A percentile compares a stretch with the other conserved stretches of the same genome.
phyloP scores from a whole-genome alignment of 352 stramenopile species.

The Globisporangium paddicum region DNA sequence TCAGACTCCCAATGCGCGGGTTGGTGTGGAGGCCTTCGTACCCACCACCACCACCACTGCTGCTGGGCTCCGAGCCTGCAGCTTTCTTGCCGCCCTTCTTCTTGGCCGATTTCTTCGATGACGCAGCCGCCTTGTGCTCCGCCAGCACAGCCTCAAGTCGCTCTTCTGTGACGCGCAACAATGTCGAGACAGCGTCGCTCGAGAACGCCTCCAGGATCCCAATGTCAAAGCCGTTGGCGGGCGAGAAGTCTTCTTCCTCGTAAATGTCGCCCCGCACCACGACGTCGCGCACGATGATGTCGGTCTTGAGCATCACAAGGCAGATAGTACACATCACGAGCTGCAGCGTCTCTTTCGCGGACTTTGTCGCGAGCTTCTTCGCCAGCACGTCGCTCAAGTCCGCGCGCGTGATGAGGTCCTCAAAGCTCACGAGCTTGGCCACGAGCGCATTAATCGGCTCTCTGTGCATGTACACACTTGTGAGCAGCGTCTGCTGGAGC shows the following conservation, averaged over 20 bases:
- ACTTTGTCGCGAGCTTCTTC: constrained; percentile 23
- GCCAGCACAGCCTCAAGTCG: constrained; percentile 35
- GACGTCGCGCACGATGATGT: constrained; percentile 72
- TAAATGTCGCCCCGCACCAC: constrained; percentile 93
- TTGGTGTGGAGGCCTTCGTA: constrained; percentile 52
- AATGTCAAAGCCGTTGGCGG: constrained; percentile 60
- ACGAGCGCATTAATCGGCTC: constrained; percentile 74
- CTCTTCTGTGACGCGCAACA: constrained; percentile 44
- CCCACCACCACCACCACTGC: not conserved
- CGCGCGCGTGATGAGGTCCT: constrained; percentile 14
- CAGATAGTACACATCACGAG: constrained; percentile 70
- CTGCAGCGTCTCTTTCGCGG: constrained; percentile 46
- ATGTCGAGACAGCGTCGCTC: constrained; percentile 26
- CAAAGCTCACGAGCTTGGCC: constrained; percentile 11
- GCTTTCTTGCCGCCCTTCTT: constrained; percentile 65
- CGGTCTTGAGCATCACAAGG: constrained; percentile 69
- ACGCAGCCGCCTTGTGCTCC: constrained; percentile 33
- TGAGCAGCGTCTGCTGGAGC: constrained; percentile 86
- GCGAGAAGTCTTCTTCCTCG: constrained; percentile 94
- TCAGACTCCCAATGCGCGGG: constrained; percentile 34
- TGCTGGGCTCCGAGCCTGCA: constrained; percentile 3
- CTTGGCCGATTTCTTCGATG: constrained; percentile 37
- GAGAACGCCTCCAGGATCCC: constrained; percentile 36
- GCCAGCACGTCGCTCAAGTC: constrained; percentile 28
- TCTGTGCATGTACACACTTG: constrained; percentile 86